Conservation (phyloP, 495 filamentous ascomycete genomes). For the Lepraria neglecta region DNA sequence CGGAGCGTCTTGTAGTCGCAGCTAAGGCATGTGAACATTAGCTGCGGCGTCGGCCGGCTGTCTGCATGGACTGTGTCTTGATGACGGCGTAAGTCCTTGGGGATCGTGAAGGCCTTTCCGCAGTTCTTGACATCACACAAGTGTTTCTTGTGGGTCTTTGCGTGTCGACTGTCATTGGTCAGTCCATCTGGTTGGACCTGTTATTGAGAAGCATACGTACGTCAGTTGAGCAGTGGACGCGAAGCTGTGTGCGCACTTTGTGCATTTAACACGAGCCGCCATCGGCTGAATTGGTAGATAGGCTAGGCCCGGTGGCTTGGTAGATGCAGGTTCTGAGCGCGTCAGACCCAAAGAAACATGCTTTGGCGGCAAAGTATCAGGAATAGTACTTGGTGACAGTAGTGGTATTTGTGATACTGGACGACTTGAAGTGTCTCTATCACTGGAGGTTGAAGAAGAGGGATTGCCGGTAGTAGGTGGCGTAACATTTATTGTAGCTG, state of each 20-base stretch:
- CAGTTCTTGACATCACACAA: neutral
- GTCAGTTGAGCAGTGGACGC: neutral
- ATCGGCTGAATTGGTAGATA: neutral
- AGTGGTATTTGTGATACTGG: neutral
- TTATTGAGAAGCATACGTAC: too few species aligned
- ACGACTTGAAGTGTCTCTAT: neutral
- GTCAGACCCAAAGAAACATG: neutral
- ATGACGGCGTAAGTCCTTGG: neutral
- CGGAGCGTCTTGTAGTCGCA: neutral
- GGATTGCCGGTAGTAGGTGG: neutral
- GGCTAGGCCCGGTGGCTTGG: neutral
- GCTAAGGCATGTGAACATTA: neutral
- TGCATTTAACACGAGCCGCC: neutral
- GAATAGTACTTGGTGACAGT: neutral
- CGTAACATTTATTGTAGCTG: neutral
- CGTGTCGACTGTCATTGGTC: neutral
- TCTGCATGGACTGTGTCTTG: constrained; percentile 1
- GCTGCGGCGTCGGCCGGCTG: neutral
- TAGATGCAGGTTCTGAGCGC: neutral
- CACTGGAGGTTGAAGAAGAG: neutral
- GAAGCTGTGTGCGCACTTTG: neutral
- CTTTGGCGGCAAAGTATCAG: neutral
- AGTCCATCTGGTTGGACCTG: too few species aligned
- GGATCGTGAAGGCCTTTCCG: neutral
- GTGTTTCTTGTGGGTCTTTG: neutral